Percentiles rank a stretch among this genome's conserved stretches.
Evolutionary conservation across 1,284 basidiomycete genomes (phyloP).

Genomic region (Phellinidium pouzarii): DNA sequence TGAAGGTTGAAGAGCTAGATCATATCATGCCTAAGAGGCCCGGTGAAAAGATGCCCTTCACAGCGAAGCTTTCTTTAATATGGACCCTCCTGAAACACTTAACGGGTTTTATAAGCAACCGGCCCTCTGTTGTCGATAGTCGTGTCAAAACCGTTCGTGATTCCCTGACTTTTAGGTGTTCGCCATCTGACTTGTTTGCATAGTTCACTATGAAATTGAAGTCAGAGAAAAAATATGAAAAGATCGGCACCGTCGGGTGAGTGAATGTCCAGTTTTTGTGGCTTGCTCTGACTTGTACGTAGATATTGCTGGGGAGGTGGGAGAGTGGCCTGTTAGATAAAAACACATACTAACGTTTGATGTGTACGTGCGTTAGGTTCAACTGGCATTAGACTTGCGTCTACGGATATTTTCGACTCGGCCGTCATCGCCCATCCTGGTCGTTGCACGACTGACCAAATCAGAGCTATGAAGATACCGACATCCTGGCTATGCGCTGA

Average conservation of each 20-base stretch:
- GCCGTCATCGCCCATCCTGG: conserved; percentile 56
- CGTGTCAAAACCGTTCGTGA: conserved; percentile 29
- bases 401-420: conserved; percentile 36
- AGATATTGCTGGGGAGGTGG: conserved; percentile 59
- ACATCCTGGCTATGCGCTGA: conserved; percentile 12
- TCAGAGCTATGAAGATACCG: conserved; percentile 39
- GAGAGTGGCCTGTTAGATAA: conserved; percentile 20
- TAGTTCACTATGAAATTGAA: conserved; percentile 46
- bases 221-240: conserved; percentile 46
- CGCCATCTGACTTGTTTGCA: background rate
- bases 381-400: conserved; percentile 35
- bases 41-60: conserved; percentile 32
- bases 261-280: no score
- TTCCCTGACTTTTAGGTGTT: background rate
- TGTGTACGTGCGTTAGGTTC: conserved; percentile 23
- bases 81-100: conserved; percentile 28
- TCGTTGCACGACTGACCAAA: conserved; percentile 30
- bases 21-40: conserved; percentile 34
- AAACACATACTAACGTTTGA: background rate
- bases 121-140: conserved; percentile 35
- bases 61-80: conserved; percentile 30
- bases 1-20: conserved; percentile 31
- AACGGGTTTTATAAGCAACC: conserved; percentile 30
- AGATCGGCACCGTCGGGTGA: conserved; percentile 56
- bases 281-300: no score